phyloP scores from a whole-genome alignment of 2,329 filamentous ascomycete genomes.

The Volutella citrinella region DNA sequence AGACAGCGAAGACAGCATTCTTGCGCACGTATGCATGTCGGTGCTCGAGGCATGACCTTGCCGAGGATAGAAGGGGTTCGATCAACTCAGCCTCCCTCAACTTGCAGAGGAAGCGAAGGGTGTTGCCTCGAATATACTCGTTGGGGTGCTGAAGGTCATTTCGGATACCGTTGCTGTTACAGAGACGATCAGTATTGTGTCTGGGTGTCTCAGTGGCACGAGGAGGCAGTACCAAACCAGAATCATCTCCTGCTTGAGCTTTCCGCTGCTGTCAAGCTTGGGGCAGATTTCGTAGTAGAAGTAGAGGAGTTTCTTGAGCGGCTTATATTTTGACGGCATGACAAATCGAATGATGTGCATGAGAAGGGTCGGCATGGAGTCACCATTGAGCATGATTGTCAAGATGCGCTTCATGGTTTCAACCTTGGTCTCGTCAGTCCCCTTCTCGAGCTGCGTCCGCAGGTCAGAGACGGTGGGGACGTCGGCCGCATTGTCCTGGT shows the following conservation, averaged over 20 bases:
- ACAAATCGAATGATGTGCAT: conserved; percentile 99
- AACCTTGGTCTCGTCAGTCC: conserved; percentile 86
- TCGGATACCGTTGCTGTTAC: conserved; percentile 84
- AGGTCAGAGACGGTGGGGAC: conserved; percentile 87
- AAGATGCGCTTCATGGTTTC: conserved; percentile 96
- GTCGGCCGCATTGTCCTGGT: conserved; percentile 95
- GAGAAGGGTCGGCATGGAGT: conserved; percentile 89
- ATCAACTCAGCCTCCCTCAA: conserved; percentile 93
- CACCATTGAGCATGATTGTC: conserved; percentile 96
- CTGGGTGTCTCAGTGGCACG: too few relatives aligned
- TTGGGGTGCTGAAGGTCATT: conserved; percentile 97
- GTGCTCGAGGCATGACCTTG: conserved; percentile 89
- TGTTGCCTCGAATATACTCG: conserved; percentile 97
- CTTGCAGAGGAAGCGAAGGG: conserved; percentile 96
- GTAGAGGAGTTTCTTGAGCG: conserved; percentile 96
- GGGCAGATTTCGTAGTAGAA: conserved; percentile 99
- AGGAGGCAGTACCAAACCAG: conserved; percentile 94
- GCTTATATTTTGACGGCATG: conserved; percentile 97
- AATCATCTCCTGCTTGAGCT: conserved; percentile 99
- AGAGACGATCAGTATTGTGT: conserved; percentile 11
- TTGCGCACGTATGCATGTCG: conserved; percentile 97
- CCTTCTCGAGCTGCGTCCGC: conserved; percentile 90
- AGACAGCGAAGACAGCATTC: conserved; percentile 92
- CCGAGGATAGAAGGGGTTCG: conserved; percentile 90
- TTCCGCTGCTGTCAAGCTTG: conserved; percentile 86